A percentile compares a stretch with the other conserved stretches of the same genome.
Evolutionary conservation across 257 asterid genomes (phyloP).

Genomic region (Solanum appendiculatum): DNA sequence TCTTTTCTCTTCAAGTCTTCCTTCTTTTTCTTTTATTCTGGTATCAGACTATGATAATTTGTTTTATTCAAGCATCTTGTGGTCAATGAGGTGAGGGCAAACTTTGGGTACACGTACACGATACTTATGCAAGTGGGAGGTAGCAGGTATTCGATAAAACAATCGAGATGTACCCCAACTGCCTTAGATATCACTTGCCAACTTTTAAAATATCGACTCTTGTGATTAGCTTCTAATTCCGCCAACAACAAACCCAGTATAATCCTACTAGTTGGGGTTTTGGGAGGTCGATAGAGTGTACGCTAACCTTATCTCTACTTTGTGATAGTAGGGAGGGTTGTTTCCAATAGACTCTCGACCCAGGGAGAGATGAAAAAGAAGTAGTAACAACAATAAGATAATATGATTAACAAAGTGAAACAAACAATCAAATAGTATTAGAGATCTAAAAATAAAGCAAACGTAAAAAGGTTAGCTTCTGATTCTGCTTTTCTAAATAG

Average conservation of each 20-base stretch:
- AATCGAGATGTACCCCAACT: neutral
- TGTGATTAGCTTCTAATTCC: neutral
- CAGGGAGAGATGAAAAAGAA: neutral
- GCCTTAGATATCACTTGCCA: neutral
- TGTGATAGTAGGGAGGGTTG: neutral
- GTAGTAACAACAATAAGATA: neutral
- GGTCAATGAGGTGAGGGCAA: neutral
- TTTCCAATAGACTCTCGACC: neutral
- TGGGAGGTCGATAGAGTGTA: neutral
- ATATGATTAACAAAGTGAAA: neutral
- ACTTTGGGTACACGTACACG: neutral
- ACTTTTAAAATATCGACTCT: neutral
- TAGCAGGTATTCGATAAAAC: neutral
- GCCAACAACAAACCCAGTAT: too few species aligned
- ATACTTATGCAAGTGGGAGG: neutral
- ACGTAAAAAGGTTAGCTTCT: neutral
- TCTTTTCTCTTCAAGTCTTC: neutral
- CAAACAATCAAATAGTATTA: neutral
- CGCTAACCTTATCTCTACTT: neutral
- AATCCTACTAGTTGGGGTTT: neutral
- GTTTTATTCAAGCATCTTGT: neutral
- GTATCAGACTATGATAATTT: neutral
- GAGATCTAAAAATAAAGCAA: neutral
- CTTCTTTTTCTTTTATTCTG: neutral
- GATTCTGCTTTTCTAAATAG: neutral